These are phyloP conservation scores for Calonectria pauciramosa DNA, from an alignment of 2,329 filamentous ascomycete species.

Conservation along the genomic window DNA sequence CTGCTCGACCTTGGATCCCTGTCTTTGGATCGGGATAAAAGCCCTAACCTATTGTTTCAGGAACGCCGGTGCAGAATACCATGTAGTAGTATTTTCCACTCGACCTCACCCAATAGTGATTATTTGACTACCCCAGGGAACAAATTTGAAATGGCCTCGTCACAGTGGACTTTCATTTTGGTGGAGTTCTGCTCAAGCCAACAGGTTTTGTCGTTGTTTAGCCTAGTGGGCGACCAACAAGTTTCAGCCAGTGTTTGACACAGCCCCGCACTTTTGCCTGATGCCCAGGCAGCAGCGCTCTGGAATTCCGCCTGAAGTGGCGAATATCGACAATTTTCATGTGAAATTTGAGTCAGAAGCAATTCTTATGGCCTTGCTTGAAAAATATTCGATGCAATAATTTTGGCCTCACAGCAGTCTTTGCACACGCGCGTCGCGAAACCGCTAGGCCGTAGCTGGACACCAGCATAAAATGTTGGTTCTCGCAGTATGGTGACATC, in stretches of 20 bases:
- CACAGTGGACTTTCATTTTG: not conserved
- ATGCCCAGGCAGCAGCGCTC: not conserved
- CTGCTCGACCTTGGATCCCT: not conserved
- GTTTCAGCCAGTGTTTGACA: not conserved
- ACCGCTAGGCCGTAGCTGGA: not conserved
- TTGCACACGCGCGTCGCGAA: not conserved
- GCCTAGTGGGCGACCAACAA: not conserved
- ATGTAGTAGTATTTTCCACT: not conserved
- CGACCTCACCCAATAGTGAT: not conserved
- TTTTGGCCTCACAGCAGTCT: not conserved
- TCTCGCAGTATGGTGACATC: not conserved
- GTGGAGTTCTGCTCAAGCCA: not conserved
- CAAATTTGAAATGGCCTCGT: not conserved
- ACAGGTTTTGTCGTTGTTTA: not conserved
- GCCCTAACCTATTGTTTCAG: not conserved
- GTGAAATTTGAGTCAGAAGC: not conserved
- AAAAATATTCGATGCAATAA: not conserved
- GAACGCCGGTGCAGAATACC: not conserved
- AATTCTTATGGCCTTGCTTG: not conserved
- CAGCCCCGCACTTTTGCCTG: not conserved
- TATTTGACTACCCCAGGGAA: not conserved
- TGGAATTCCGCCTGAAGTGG: not conserved
- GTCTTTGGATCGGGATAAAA: not conserved
- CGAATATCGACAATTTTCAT: not conserved
- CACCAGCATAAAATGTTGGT: not conserved